Evolutionary conservation across 1,139 yeast genomes (phyloP).

Genomic region (Geotrichum bryndzae): DNA sequence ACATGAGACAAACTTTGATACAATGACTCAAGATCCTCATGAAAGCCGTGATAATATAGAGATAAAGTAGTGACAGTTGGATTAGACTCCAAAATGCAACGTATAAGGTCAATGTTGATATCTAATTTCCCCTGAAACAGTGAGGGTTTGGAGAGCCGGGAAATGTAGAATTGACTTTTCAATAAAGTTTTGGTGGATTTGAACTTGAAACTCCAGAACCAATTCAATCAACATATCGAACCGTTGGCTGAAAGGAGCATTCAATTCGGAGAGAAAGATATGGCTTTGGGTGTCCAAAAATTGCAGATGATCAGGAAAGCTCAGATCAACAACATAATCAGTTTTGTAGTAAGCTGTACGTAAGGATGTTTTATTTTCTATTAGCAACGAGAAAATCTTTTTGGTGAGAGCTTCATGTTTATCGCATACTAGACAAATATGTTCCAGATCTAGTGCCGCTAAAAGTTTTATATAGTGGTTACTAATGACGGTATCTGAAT

Average conservation of each 20-base stretch:
- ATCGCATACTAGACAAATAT: no score
- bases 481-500: no score
- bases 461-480: no score
- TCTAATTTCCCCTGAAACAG: not conserved
- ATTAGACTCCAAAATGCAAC: not conserved
- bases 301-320: not conserved
- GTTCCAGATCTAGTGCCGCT: no score
- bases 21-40: not conserved
- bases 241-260: not conserved
- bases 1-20: not conserved
- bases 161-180: not conserved
- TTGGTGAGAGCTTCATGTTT: no score
- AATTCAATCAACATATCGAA: not conserved
- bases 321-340: not conserved
- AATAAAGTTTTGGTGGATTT: not conserved
- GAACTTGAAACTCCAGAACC: not conserved
- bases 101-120: not conserved
- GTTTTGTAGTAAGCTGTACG: not conserved
- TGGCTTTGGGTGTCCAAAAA: not conserved
- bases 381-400: no score
- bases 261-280: not conserved
- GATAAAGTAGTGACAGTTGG: not conserved
- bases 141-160: not conserved
- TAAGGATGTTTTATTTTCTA: not conserved
- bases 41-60: not conserved